Evolutionary conservation across 1,139 yeast genomes (phyloP), one percentile per base, ranked within the genome.

Genomic region (Arxiozyma bovina): DNA sequence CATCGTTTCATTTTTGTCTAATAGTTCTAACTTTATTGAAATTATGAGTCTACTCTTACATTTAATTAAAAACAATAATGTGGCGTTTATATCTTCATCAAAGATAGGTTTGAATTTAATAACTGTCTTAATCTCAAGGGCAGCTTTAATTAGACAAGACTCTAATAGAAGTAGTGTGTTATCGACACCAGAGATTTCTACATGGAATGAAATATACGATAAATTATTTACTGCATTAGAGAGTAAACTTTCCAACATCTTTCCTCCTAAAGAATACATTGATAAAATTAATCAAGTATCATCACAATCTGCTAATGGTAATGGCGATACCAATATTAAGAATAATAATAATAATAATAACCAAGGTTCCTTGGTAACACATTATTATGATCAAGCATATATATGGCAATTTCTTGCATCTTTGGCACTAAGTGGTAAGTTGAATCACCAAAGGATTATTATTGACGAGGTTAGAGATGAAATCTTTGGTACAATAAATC

Each of bases 331-430:
- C 8, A 27, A 27, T 27, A 4, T 4, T 23, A 23, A 4, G 4
- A 23, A 23, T 23, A 23, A 4, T 23, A 23, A 23, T 7, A 27
- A 48, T 34, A 34, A 34, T 45, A 21, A 45, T 42, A 15, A 34
- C 20, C n/a, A 45, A 40, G 15, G 21, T 4, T 23, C 42, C 1
- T 30, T 8, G 17, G 25, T 27, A 6, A 25, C 54, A 12, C 47
- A 45, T 25, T 53, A 56, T 43, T 86, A 80, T 57, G 96, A 88
- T 66, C 91, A 85, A 60, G 81, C 95, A 0, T 90, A 91, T 65
- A 91, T 90, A 50, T 93, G 99, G 99, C 98, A 93, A 74, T 91
- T 93, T 67, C 79, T 93, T 72, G 99, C 99, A 42, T 87, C 96
- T 17, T 78, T 93, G 58, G 94, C 98, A 0, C 77, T 93, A 59